Evolutionary conservation across 495 filamentous ascomycete species (phyloP).

Genomic region (Lasiosphaeria hispida): DNA sequence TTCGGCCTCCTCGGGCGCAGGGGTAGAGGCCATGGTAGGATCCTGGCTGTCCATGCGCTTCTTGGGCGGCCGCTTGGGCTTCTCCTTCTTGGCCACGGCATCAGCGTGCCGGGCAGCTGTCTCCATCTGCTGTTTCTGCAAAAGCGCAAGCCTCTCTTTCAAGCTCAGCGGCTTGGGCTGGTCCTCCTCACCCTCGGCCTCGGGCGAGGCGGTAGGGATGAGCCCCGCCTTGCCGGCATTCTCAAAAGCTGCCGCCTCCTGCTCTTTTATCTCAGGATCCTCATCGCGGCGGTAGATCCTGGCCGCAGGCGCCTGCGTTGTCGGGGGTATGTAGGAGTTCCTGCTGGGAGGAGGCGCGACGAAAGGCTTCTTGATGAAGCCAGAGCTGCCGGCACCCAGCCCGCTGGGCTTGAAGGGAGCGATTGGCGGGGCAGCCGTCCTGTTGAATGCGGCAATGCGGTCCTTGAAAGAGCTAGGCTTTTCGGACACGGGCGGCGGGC

Average conservation of each 20-base stretch:
- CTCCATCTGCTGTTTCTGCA: slow-evolving; percentile 92
- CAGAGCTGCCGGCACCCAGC: slow-evolving; percentile 53
- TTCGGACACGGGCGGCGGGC: slow-evolving; percentile 67
- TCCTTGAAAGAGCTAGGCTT: slow-evolving; percentile 92
- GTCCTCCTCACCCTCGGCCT: slow-evolving; percentile 57
- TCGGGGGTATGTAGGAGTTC: slow-evolving; percentile 82
- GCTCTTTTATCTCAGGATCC: slow-evolving; percentile 75
- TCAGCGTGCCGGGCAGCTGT: slow-evolving; percentile 79
- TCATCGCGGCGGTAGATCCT: slow-evolving; percentile 87
- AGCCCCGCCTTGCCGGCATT: slow-evolving; percentile 60
- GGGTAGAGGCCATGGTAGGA: not conserved
- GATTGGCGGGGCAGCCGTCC: slow-evolving; percentile 76
- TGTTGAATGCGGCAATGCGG: slow-evolving; percentile 96
- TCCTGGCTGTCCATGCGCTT: slow-evolving; percentile 66
- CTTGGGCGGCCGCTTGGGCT: slow-evolving; percentile 76
- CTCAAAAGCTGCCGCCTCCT: slow-evolving; percentile 55
- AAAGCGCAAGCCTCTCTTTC: slow-evolving; percentile 88
- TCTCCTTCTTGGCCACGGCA: slow-evolving; percentile 79
- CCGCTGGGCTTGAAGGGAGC: slow-evolving; percentile 81
- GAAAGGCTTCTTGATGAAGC: slow-evolving; percentile 97
- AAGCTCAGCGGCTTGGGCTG: slow-evolving; percentile 86
- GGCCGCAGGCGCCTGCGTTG: slow-evolving; percentile 57
- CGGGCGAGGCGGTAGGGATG: slow-evolving; percentile 37
- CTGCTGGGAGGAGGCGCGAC: slow-evolving; percentile 93
- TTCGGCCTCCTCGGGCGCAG: slow-evolving; percentile 33